Evolutionary conservation across 2,329 filamentous ascomycete species (phyloP).

Genomic region (Colletotrichum nymphaeae): DNA sequence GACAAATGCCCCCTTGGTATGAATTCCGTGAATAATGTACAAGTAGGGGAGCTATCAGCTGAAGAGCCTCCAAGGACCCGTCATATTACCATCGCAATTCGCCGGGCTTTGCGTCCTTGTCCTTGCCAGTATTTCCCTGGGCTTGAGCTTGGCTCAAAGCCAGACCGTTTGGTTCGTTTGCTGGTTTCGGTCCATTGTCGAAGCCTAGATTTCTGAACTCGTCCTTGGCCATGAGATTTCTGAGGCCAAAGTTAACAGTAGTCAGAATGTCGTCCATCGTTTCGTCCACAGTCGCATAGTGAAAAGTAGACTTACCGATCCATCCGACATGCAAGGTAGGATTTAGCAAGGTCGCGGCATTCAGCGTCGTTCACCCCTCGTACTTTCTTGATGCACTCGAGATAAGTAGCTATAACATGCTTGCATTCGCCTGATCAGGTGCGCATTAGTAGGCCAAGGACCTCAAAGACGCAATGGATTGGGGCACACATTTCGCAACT

Average conservation of each 20-base stretch:
- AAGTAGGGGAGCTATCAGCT: not conserved
- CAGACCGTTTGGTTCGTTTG: constrained; percentile 22
- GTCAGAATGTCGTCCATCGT: not conserved
- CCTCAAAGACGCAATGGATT: not conserved
- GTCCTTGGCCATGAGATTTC: constrained; percentile 95
- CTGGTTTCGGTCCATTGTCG: constrained; percentile 43
- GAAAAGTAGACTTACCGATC: constrained; percentile 71
- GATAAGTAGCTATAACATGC: constrained; percentile 84
- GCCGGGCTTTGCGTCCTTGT: constrained; percentile 38
- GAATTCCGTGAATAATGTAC: not conserved
- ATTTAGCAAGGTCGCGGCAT: constrained; percentile 87
- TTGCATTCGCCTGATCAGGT: constrained; percentile 84
- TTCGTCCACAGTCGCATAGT: not conserved
- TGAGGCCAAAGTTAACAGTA: constrained; percentile 46
- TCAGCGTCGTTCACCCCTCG: constrained; percentile 87
- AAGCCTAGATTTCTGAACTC: constrained; percentile 96
- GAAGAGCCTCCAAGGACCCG: not conserved
- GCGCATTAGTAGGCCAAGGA: constrained; percentile 10
- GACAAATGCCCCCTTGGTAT: not conserved
- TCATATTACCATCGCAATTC: constrained; percentile 48
- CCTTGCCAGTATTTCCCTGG: not conserved
- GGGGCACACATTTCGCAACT: constrained; percentile 33
- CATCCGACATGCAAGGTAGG: constrained; percentile 93
- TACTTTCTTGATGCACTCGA: constrained; percentile 86
- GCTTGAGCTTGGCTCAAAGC: not conserved